Evolutionary conservation across 495 filamentous ascomycete genomes (phyloP), one percentile per base, ranked within the genome.

Genomic region (Copromyces sp.): DNA sequence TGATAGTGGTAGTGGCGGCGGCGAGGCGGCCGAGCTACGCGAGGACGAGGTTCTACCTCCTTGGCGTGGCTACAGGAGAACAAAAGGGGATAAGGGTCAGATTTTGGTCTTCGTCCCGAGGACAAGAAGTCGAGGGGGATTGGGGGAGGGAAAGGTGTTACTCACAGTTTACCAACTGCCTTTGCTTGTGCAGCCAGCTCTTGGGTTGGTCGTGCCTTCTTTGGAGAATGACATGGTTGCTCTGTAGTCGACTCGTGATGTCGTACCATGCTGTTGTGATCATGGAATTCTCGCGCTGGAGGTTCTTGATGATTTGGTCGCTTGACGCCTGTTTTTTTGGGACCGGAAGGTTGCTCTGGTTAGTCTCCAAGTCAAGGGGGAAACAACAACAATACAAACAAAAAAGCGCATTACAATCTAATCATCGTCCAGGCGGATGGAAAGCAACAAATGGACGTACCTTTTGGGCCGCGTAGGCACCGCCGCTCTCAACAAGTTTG

Each of bases 251-350:
- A 77, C 87, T 89, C 16, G 93, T 87, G 47, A 98, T 87, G 75
- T 97, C 93, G 81, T 97, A 97, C 93, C 93, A 99, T 12, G 95
- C 94, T 4, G 91, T 94, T 39, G 91, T 85, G 73, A 99, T 93
- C 81, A 98, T 88, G 69, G 84, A 85, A 74, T 94, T 93, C 82
- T 99, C 95, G 72, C 92, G 90, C 78, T 92, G 88, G 61, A 93
- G 85, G 72, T 90, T 91, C 75, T 91, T 90, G 73, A 89, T 89
- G 71, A 84, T 82, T 72, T 90, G 83, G 47, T 91, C 88, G 76
- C 86, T 84, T 76, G 87, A 82, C 77, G 88, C 86, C 82, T 87
- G 74, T 73, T 77, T 45, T 73, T 78, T 29, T 24, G 24, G 24
- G 77, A 39, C 37, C 53, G 29, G 14, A 69, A n/a, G 35, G 76